Conservation (phyloP, 2,329 filamentous ascomycete species). For the Arthrobotrys conoides region DNA sequence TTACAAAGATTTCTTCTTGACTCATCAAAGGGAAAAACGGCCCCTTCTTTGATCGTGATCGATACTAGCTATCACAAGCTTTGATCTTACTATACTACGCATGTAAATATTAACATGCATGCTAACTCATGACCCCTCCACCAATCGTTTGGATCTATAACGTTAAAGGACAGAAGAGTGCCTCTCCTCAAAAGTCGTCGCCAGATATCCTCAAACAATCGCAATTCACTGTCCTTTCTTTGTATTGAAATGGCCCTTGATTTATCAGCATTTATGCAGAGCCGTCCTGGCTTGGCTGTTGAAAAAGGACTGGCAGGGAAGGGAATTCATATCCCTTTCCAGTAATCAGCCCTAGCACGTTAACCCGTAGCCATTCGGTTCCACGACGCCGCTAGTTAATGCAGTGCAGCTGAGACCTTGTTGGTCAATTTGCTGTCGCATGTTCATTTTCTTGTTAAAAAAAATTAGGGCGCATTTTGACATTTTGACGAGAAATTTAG, state of each 20-base stretch:
- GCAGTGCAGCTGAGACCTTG: conserved; percentile 25
- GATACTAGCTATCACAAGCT: conserved; percentile 33
- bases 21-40: conserved; percentile 41
- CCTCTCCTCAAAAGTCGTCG: conserved; percentile 18
- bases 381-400: conserved; percentile 45
- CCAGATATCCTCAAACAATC: conserved; percentile 22
- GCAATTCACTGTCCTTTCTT: conserved; percentile 20
- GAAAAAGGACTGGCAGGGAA: conserved; percentile 35
- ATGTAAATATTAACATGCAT: background rate
- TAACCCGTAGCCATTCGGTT: conserved; percentile 31
- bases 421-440: conserved; percentile 28
- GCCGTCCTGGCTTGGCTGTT: conserved; percentile 15
- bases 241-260: conserved; percentile 38
- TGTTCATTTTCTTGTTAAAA: conserved; percentile 35
- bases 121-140: conserved; percentile 34
- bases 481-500: conserved; percentile 4
- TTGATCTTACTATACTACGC: background rate
- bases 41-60: background rate
- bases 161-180: conserved; percentile 42
- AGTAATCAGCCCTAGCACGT: conserved; percentile 53
- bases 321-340: conserved; percentile 50
- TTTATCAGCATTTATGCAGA: conserved; percentile 56
- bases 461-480: conserved; percentile 29
- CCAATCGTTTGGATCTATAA: conserved; percentile 33
- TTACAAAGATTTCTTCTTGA: conserved; percentile 57